Conservation (phyloP, 2,329 filamentous ascomycete species). For the Aschersonia sp. region DNA sequence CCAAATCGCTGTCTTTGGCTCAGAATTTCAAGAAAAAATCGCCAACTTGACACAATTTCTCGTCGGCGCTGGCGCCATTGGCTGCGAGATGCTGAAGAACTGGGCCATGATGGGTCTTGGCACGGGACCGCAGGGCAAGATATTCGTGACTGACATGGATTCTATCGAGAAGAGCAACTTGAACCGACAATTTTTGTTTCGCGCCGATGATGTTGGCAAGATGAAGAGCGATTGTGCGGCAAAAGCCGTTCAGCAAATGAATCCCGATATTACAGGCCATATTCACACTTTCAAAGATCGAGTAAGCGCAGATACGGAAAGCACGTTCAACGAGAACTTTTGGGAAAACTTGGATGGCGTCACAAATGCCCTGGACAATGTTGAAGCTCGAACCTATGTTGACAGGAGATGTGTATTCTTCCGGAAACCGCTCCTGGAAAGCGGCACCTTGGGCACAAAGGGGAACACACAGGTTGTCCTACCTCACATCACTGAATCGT, state of each 20-base stretch:
- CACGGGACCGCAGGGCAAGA: slow-evolving; percentile 75
- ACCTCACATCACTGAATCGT: slow-evolving; percentile 85
- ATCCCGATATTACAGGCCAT: slow-evolving; percentile 77
- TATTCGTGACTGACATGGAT: slow-evolving; percentile 93
- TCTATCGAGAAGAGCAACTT: slow-evolving; percentile 98
- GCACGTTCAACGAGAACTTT: slow-evolving; percentile 88
- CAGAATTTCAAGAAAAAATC: slow-evolving; percentile 87
- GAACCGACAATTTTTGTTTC: slow-evolving; percentile 94
- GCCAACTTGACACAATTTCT: slow-evolving; percentile 84
- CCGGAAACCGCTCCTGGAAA: slow-evolving; percentile 91
- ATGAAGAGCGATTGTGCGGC: slow-evolving; percentile 95
- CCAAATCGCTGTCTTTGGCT: slow-evolving; percentile 91
- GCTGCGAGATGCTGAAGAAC: slow-evolving; percentile 98
- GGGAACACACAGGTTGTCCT: slow-evolving; percentile 96
- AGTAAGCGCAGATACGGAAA: slow-evolving; percentile 82
- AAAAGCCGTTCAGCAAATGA: slow-evolving; percentile 84
- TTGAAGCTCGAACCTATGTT: slow-evolving; percentile 92
- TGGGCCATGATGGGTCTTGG: slow-evolving; percentile 98
- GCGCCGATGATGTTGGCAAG: slow-evolving; percentile 81
- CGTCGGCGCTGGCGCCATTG: slow-evolving; percentile 91
- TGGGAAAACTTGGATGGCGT: slow-evolving; percentile 81
- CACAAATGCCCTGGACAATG: slow-evolving; percentile 94
- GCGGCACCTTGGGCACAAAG: slow-evolving; percentile 95
- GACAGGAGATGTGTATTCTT: slow-evolving; percentile 96
- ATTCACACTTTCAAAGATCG: slow-evolving; percentile 79